A percentile compares a stretch with the other conserved stretches of the same genome.
phyloP scores from a whole-genome alignment of 352 stramenopile species.

The Pythium insidiosum region DNA sequence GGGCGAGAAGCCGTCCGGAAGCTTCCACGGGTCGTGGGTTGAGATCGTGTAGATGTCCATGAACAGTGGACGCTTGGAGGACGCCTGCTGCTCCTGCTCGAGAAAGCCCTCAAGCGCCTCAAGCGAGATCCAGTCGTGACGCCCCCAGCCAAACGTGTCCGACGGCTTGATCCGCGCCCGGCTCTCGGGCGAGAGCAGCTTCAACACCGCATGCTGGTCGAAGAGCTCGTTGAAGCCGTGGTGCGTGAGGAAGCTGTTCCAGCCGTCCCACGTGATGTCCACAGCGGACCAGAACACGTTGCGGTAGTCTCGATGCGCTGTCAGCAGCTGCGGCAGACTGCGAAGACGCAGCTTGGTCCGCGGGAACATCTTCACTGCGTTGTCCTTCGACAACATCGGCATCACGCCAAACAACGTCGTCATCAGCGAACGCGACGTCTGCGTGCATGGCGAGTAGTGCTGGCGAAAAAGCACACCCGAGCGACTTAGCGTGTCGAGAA shows the following conservation, averaged over 20 bases:
- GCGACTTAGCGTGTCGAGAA: constrained; percentile 4
- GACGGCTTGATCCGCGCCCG: not conserved
- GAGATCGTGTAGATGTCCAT: constrained; percentile 10
- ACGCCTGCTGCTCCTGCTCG: not conserved
- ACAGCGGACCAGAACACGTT: constrained; percentile 7
- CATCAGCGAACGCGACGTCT: constrained; percentile 9
- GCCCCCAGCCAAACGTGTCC: constrained; percentile 4
- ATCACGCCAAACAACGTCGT: constrained; percentile 5
- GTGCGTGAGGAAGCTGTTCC: not conserved
- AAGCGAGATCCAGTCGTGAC: constrained; percentile 7
- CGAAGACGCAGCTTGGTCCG: not conserved
- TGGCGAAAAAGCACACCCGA: constrained; percentile 4
- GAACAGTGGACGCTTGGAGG: constrained; percentile 3
- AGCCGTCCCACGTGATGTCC: constrained; percentile 8
- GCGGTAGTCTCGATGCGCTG: constrained; percentile 1
- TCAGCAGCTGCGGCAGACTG: constrained; percentile 7
- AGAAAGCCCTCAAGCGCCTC: constrained; percentile 1
- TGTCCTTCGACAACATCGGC: not conserved
- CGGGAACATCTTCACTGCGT: not conserved
- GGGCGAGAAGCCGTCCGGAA: constrained; percentile 1
- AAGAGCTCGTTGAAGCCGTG: constrained; percentile 6
- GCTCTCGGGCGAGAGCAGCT: not conserved
- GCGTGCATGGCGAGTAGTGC: constrained; percentile 8
- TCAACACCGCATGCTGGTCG: not conserved
- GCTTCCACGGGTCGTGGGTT: constrained; percentile 2